These are phyloP conservation scores for Citeromyces hawaiiensis DNA, from an alignment of 1,139 yeast species.

Conservation along the genomic window DNA sequence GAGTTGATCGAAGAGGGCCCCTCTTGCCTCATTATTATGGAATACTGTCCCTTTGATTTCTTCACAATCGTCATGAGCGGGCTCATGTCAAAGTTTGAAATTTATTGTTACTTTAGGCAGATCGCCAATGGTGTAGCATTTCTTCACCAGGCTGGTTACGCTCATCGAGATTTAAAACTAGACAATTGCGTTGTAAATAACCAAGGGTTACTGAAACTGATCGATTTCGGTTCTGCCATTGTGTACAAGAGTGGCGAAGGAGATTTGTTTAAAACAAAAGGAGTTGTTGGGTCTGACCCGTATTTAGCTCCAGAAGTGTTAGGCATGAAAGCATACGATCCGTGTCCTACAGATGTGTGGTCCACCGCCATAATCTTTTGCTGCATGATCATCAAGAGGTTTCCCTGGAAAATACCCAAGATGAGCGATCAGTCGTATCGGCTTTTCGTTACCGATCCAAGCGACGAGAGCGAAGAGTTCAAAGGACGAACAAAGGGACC, in stretches of 20 bases:
- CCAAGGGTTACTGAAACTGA: slow-evolving; percentile 51
- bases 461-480: slow-evolving; percentile 10
- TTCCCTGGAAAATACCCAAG: slow-evolving; percentile 73
- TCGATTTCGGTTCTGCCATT: slow-evolving; percentile 71
- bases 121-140: slow-evolving; percentile 46
- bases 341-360: slow-evolving; percentile 68
- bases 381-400: slow-evolving; percentile 58
- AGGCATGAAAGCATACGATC: slow-evolving; percentile 36
- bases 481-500: slow-evolving; percentile 53
- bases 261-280: slow-evolving; percentile 32
- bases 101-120: slow-evolving; percentile 58
- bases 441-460: slow-evolving; percentile 11
- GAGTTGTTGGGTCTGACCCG: slow-evolving; percentile 78
- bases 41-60: slow-evolving; percentile 62
- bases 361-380: slow-evolving; percentile 65
- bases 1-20: slow-evolving; percentile 45
- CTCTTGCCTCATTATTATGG: slow-evolving; percentile 54
- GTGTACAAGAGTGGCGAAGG: slow-evolving; percentile 33
- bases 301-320: slow-evolving; percentile 70
- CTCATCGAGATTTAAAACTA: slow-evolving; percentile 65
- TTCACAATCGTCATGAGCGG: slow-evolving; percentile 72
- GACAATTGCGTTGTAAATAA: slow-evolving; percentile 64
- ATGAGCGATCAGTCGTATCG: slow-evolving; percentile 26
- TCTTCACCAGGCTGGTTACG: slow-evolving; percentile 54
- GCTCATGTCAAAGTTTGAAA: slow-evolving; percentile 41